Evolutionary conservation across 805 yeast genomes (phyloP), one percentile per base, ranked within the genome.

Genomic region (Lipomyces sp.): DNA sequence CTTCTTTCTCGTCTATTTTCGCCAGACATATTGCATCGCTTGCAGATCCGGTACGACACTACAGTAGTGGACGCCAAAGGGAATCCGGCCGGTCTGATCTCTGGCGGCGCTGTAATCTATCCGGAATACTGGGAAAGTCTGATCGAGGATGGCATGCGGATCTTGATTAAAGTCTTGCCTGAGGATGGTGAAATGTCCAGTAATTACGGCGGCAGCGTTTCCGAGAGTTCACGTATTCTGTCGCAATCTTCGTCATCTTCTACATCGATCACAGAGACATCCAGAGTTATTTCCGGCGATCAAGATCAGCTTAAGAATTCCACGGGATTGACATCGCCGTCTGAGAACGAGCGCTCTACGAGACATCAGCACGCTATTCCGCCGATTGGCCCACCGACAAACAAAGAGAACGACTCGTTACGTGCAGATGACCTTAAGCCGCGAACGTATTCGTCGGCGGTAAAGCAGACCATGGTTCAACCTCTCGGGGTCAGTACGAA

Each of bases 81-180:
- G 15, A 67, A 62, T 33, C 60, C 64, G n/a, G 45, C 42, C 18
- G 71, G 71, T 7, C 67, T 66, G 11, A 33, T 65, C 32, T 58
- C 59, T 15, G 64, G 64, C 24, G 71, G 71, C 15, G 71, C 71
- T 7, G 64, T 67, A 7, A 66, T 67, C 18, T 67, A 67, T 33
- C 71, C 71, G 15, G 70, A 67, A 30, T 67, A 67, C 60, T 67
- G 71, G 71, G 71, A 67, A 45, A 62, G 67, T n/a, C 55, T 67
- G 10, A 66, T 65, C 30, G 71, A 67, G 50, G 69, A 67, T 45
- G 65, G 70, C 32, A 67, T 67, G 71, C 64, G 64, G 18, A 66
- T 67, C 48, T 51, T 58, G 15, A 48, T 66, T 6, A 37, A 48
- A 34, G 56, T 67, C n/a, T 13, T 67, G 45, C 67, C 71, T 18